These are phyloP conservation scores for Chaetothyriales sp. DNA, from an alignment of 2,329 filamentous ascomycete genomes.

Conservation along the genomic window DNA sequence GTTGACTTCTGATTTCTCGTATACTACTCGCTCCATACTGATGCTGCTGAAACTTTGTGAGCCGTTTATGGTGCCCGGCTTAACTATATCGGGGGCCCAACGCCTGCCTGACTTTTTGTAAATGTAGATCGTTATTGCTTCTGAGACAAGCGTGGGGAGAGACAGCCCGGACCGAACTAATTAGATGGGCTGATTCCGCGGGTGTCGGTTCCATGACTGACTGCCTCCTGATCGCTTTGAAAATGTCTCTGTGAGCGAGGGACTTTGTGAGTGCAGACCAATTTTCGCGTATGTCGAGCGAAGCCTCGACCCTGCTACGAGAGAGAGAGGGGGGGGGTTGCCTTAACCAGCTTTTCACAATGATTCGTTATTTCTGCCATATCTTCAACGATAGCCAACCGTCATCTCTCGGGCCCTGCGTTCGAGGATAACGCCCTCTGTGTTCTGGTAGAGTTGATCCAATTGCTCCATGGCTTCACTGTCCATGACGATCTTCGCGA, in stretches of 20 bases:
- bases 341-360: background rate
- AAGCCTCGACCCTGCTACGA: too few species aligned
- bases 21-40: background rate
- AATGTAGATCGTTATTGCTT: background rate
- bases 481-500: slow-evolving; percentile 77
- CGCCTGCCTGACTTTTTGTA: background rate
- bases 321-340: too few species aligned
- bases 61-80: background rate
- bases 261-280: background rate
- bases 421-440: slow-evolving; percentile 65
- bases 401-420: slow-evolving; percentile 27
- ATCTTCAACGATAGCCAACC: slow-evolving; percentile 10
- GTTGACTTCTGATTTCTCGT: background rate
- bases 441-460: slow-evolving; percentile 68
- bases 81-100: background rate
- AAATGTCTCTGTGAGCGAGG: background rate
- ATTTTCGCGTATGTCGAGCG: too few species aligned
- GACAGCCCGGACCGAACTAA: background rate
- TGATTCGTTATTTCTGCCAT: background rate
- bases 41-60: background rate
- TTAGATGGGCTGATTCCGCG: background rate
- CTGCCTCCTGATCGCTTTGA: too few species aligned
- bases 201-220: background rate
- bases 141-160: background rate
- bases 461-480: slow-evolving; percentile 70